Evolutionary conservation across 1,284 basidiomycete species (phyloP).

Genomic region (Ustilago shanxiensis): DNA sequence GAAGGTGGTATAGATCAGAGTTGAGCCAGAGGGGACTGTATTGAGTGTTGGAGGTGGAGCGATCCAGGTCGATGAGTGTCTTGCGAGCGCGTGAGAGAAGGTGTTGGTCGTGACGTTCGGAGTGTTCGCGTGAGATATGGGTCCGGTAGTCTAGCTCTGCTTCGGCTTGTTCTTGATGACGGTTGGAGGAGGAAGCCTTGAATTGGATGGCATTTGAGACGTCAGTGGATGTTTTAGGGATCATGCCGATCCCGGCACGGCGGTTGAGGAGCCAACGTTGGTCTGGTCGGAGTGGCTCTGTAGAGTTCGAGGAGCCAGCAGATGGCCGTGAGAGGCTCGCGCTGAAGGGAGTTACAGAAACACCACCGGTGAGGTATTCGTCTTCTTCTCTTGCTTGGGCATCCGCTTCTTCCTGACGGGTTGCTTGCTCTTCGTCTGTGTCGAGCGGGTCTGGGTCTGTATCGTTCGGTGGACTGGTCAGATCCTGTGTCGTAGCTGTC

Average conservation of each 20-base stretch:
- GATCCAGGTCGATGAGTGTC: conserved; percentile 46
- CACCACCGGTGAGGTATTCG: conserved; percentile 39
- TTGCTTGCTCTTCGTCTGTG: conserved; percentile 27
- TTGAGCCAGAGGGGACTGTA: conserved; percentile 61
- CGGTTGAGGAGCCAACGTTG: conserved; percentile 48
- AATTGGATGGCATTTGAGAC: conserved; percentile 14
- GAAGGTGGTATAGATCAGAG: conserved; percentile 13
- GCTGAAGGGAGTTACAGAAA: background rate
- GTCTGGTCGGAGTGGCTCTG: conserved; percentile 47
- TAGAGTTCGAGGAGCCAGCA: background rate
- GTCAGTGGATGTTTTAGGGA: conserved; percentile 14
- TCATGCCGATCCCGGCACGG: conserved; percentile 38
- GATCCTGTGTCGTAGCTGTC: background rate
- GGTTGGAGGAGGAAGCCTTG: background rate
- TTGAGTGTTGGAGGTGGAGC: background rate
- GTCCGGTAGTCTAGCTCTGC: conserved; percentile 34
- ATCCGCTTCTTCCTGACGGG: background rate
- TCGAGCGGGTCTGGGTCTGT: conserved; percentile 17
- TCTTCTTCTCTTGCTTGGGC: conserved; percentile 27
- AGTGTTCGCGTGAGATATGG: conserved; percentile 24
- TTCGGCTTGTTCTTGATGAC: background rate
- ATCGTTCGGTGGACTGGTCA: background rate
- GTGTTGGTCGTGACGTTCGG: conserved; percentile 28
- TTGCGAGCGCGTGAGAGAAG: conserved; percentile 44
- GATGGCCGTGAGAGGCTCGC: background rate